Evolutionary conservation across 2,329 filamentous ascomycete genomes (phyloP).

Genomic region (Aplosporella prunicola): DNA sequence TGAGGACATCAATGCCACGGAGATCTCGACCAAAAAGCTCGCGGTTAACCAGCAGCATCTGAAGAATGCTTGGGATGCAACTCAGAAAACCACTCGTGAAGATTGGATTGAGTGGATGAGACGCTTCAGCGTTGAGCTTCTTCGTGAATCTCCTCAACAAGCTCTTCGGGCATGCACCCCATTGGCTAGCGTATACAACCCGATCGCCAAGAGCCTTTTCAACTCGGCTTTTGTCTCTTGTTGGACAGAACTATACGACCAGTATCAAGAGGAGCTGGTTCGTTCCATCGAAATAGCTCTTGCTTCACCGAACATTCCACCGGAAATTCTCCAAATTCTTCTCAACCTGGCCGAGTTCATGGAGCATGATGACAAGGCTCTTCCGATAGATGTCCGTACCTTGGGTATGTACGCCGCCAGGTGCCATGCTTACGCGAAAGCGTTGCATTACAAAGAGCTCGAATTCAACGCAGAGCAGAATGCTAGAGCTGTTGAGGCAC

Average conservation of each 20-base stretch:
- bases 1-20: slow-evolving; percentile 72
- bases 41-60: slow-evolving; percentile 97
- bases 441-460: slow-evolving; percentile 95
- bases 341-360: slow-evolving; percentile 98
- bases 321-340: slow-evolving; percentile 86
- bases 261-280: slow-evolving; percentile 94
- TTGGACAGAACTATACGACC: slow-evolving; percentile 95
- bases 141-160: slow-evolving; percentile 93
- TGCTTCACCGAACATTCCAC: slow-evolving; percentile 88
- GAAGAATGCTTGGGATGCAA: slow-evolving; percentile 94
- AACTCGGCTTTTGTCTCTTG: slow-evolving; percentile 98
- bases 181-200: slow-evolving; percentile 81
- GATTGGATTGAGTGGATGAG: slow-evolving; percentile 99
- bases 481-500: slow-evolving; percentile 84
- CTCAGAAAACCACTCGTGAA: slow-evolving; percentile 91
- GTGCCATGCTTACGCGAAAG: slow-evolving; percentile 96
- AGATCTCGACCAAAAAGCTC: slow-evolving; percentile 84
- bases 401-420: slow-evolving; percentile 90
- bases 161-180: slow-evolving; percentile 87
- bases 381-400: slow-evolving; percentile 93
- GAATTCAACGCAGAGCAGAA: slow-evolving; percentile 98
- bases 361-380: slow-evolving; percentile 97
- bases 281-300: slow-evolving; percentile 92
- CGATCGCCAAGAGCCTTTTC: slow-evolving; percentile 86
- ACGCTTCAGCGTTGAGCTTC: slow-evolving; percentile 85